Conservation (phyloP, 2,329 filamentous ascomycete species). For the Colletotrichum sp. region DNA sequence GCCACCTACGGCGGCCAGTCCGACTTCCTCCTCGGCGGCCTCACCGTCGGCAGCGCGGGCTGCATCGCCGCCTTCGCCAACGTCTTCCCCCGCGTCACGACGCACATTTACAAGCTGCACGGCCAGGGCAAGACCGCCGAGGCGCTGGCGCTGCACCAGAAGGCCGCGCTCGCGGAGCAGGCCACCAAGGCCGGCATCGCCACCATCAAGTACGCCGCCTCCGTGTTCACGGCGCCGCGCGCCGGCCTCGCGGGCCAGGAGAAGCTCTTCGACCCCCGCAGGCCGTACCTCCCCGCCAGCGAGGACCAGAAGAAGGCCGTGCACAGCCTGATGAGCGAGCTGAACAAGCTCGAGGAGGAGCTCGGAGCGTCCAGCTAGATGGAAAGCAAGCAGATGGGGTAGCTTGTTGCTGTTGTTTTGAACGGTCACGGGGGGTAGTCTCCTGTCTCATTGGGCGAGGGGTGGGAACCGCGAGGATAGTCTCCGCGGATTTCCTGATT, state of each 20-base stretch:
- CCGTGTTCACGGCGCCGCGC: conserved; percentile 60
- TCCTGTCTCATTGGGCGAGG: background rate
- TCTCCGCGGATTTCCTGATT: background rate
- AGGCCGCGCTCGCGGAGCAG: conserved; percentile 69
- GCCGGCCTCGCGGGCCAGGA: conserved; percentile 67
- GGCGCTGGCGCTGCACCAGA: conserved; percentile 64
- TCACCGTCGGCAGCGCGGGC: conserved; percentile 63
- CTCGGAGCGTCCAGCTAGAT: conserved; percentile 4
- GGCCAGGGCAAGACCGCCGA: conserved; percentile 60
- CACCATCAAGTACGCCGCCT: conserved; percentile 71
- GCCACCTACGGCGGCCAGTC: conserved; percentile 75
- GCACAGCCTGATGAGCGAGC: conserved; percentile 42
- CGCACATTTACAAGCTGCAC: conserved; percentile 67
- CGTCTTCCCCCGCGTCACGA: conserved; percentile 62
- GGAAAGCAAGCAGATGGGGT: background rate
- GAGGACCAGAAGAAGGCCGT: conserved; percentile 49
- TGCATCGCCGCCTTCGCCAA: conserved; percentile 70
- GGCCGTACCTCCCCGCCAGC: conserved; percentile 61
- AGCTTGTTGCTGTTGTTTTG: background rate
- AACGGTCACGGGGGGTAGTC: background rate
- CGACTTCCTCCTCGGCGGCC: conserved; percentile 70
- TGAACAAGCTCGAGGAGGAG: conserved; percentile 48
- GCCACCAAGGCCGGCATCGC: conserved; percentile 72
- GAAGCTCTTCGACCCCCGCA: conserved; percentile 61
- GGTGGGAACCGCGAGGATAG: background rate